phyloP scores from a whole-genome alignment of 2,329 filamentous ascomycete species.

The Aspergillus arachidicola region DNA sequence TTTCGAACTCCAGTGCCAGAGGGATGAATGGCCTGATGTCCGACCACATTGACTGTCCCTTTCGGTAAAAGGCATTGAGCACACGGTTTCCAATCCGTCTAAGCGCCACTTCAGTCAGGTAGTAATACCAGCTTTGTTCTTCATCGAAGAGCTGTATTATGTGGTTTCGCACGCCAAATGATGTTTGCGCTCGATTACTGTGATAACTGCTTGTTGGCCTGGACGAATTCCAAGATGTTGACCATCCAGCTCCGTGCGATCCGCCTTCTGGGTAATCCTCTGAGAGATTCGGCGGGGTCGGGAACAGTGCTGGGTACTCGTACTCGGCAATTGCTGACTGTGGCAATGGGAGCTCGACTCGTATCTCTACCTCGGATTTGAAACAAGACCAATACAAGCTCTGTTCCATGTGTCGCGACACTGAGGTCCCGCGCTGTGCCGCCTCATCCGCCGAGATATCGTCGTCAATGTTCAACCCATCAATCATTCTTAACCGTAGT shows the following conservation, averaged over 20 bases:
- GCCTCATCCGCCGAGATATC: constrained; percentile 9
- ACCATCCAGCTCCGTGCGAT: not conserved
- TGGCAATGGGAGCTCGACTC: constrained; percentile 43
- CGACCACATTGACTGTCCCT: constrained; percentile 23
- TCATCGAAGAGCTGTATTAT: constrained; percentile 25
- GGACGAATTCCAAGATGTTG: not conserved
- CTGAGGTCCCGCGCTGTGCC: constrained; percentile 11
- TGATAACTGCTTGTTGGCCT: not conserved
- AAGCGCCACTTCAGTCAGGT: constrained; percentile 48
- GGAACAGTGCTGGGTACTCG: constrained; percentile 39
- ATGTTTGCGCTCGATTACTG: not conserved
- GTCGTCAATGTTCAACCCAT: constrained; percentile 13
- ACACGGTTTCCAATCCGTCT: constrained; percentile 47
- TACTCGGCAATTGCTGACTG: constrained; percentile 39
- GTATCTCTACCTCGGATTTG: constrained; percentile 48
- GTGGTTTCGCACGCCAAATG: constrained; percentile 8
- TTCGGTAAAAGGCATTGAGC: constrained; percentile 36
- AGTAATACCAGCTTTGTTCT: constrained; percentile 49
- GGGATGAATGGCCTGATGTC: constrained; percentile 26
- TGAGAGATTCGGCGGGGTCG: constrained; percentile 29
- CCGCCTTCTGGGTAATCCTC: constrained; percentile 10
- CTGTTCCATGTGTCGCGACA: constrained; percentile 39
- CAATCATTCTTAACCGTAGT: constrained; percentile 33
- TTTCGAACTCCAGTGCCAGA: constrained; percentile 33
- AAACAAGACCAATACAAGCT: constrained; percentile 49